Evolutionary conservation across 495 filamentous ascomycete genomes (phyloP).

Genomic region (Platismatia glauca): DNA sequence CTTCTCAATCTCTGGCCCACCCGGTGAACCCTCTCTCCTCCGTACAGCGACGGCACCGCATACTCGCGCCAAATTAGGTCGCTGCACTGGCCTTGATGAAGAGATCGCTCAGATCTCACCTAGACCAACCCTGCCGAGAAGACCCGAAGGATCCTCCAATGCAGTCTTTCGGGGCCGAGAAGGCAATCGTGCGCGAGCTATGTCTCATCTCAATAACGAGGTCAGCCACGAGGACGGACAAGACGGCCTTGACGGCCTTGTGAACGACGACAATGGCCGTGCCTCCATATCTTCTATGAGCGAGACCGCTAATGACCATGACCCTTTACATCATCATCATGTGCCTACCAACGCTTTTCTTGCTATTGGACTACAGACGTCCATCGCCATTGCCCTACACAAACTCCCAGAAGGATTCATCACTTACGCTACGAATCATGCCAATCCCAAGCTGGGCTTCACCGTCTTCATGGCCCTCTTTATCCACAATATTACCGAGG

Average conservation of each 20-base stretch:
- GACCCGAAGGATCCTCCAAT: conserved; percentile 8
- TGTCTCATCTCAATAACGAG: conserved; percentile 10
- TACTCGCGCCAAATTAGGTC: conserved; percentile 4
- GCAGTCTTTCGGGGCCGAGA: conserved; percentile 17
- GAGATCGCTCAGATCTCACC: conserved; percentile 9
- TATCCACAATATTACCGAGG: conserved; percentile 96
- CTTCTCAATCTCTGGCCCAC: conserved; percentile 10
- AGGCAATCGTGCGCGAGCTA: conserved; percentile 1
- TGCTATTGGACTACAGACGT: conserved; percentile 85
- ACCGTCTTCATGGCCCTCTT: conserved; percentile 91
- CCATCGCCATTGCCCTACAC: conserved; percentile 87
- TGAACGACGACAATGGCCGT: not conserved
- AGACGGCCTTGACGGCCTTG: not conserved
- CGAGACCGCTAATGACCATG: conserved; percentile 27
- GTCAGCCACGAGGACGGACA: not conserved
- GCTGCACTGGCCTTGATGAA: conserved; percentile 6
- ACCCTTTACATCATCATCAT: conserved; percentile 65
- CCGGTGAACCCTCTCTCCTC: conserved; percentile 10
- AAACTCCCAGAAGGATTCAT: conserved; percentile 98
- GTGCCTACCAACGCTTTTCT: conserved; percentile 93
- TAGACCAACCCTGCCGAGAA: conserved; percentile 11
- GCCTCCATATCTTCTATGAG: conserved; percentile 13
- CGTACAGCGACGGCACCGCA: conserved; percentile 15
- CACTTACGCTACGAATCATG: conserved; percentile 96
- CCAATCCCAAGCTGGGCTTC: conserved; percentile 75